A percentile compares a stretch with the other conserved stretches of the same genome.
phyloP scores from a whole-genome alignment of 2,329 filamentous ascomycete genomes.

The Fusarium nanum region DNA sequence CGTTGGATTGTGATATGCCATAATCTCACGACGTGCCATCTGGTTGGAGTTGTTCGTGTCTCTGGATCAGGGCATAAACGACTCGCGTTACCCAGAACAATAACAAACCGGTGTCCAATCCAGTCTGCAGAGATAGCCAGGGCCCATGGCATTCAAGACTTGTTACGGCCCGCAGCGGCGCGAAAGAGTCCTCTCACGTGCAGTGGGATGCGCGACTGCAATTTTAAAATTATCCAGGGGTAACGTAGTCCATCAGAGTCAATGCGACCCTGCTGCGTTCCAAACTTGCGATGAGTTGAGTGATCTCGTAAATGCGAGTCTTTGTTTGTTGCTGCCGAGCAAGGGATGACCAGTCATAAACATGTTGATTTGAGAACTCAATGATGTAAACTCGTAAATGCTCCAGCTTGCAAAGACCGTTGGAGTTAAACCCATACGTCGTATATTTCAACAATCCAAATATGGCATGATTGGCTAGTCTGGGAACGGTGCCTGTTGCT shows the following conservation, averaged over 20 bases:
- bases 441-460: not conserved
- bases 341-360: constrained; percentile 7
- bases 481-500: not conserved
- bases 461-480: constrained; percentile 7
- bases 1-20: constrained; percentile 12
- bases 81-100: constrained; percentile 22
- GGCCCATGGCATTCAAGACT: constrained; percentile 16
- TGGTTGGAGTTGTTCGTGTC: constrained; percentile 1
- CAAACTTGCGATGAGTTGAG: constrained; percentile 6
- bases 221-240: constrained; percentile 46
- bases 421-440: not conserved
- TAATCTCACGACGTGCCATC: not conserved
- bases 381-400: constrained; percentile 13
- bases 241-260: constrained; percentile 30
- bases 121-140: constrained; percentile 13
- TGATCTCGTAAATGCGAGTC: not conserved
- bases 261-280: constrained; percentile 36
- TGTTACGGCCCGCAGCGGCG: constrained; percentile 25
- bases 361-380: constrained; percentile 4
- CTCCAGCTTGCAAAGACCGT: not conserved
- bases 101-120: constrained; percentile 4
- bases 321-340: constrained; percentile 10
- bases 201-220: constrained; percentile 11
- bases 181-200: constrained; percentile 36
- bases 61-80: not conserved